Evolutionary conservation across 1,139 yeast species (phyloP).

Genomic region (Ogataea hybrid): DNA sequence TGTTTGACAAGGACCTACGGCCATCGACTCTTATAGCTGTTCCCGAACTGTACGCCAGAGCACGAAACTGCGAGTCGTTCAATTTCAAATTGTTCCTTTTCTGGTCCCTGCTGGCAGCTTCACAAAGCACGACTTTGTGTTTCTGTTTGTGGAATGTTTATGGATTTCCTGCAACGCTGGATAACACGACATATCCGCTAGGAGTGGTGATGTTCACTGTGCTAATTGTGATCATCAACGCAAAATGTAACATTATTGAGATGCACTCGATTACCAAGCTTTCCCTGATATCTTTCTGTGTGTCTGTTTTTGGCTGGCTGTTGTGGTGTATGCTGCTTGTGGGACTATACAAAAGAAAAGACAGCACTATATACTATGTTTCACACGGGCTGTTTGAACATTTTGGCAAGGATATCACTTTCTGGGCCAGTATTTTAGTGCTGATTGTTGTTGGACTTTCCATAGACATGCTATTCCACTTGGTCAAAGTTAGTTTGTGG

Average conservation of each 20-base stretch:
- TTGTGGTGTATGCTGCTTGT: constrained; percentile 81
- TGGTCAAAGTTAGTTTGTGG: constrained; percentile 50
- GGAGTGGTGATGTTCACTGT: constrained; percentile 77
- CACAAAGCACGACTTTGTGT: constrained; percentile 69
- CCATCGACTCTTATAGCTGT: constrained; percentile 88
- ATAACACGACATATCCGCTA: constrained; percentile 76
- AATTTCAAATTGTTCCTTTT: constrained; percentile 63
- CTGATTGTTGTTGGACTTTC: constrained; percentile 56
- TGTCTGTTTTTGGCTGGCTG: constrained; percentile 89
- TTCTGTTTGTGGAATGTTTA: constrained; percentile 65
- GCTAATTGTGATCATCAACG: constrained; percentile 67
- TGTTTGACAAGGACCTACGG: constrained; percentile 86
- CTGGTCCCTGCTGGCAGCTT: constrained; percentile 80
- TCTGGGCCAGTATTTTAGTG: constrained; percentile 79
- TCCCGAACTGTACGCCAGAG: constrained; percentile 83
- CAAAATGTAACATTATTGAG: constrained; percentile 78
- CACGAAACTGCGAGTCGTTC: constrained; percentile 75
- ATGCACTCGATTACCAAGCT: constrained; percentile 79
- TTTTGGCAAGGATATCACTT: constrained; percentile 76
- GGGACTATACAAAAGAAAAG: constrained; percentile 56
- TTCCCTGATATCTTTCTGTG: constrained; percentile 62
- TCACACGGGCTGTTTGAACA: constrained; percentile 60
- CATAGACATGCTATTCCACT: constrained; percentile 63
- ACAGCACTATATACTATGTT: constrained; percentile 69
- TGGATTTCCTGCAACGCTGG: constrained; percentile 65